Base-by-base conservation (phyloP, 192 early-diverging fungal genomes). In the Neocallimastix lanati region DNA sequence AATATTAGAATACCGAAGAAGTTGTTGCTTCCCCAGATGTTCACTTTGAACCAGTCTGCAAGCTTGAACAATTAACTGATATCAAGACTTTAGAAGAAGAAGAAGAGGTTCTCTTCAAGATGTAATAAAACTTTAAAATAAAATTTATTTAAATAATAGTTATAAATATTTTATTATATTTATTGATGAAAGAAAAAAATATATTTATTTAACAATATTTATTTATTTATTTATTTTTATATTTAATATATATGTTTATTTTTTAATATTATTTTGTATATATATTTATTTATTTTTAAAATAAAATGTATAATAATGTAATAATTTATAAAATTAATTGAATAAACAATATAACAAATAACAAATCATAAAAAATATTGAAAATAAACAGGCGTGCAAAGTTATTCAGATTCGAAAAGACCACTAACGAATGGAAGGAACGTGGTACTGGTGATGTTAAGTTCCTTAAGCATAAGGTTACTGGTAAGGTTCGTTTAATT, bases 361-460 rank as follows among this genome's bases (percentile, higher is more conserved):
- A 77, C 13, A 33, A 29, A 33, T 13, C 5, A 33, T 13, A 77
- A 13, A 14, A 77, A 4, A 29, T 1, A 29, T 13, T 77, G 13
- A 77, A 33, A 29, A 33, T 29, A 28, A 29, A 21, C 84, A 95
- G 96, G 94, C 90, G 96, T 82, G 91, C 94, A 80, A 98, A 98
- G 92, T 91, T 99, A 78, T 99, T 96, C 93, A 93, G 97, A 81
- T 99, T 96, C 85, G 94, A 97, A 84, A 93, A 95, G 81, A 88
- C 87, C 35, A 67, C 80, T 35, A 95, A 93, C 78, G 97, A 99
- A 86, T 99, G 97, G 97, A 99, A 99, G 89, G 97, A 99, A 88
- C 94, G 97, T 80, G 96, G 97, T 30, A 98, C 96, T 29, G 97
- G 97, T 80, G 97, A 99, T 82, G 93, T 98, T 37, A 96, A 96